Evolutionary conservation across 2,329 filamentous ascomycete species (phyloP), one percentile per base, ranked within the genome.

Genomic region (Aspergillus clavatus): DNA sequence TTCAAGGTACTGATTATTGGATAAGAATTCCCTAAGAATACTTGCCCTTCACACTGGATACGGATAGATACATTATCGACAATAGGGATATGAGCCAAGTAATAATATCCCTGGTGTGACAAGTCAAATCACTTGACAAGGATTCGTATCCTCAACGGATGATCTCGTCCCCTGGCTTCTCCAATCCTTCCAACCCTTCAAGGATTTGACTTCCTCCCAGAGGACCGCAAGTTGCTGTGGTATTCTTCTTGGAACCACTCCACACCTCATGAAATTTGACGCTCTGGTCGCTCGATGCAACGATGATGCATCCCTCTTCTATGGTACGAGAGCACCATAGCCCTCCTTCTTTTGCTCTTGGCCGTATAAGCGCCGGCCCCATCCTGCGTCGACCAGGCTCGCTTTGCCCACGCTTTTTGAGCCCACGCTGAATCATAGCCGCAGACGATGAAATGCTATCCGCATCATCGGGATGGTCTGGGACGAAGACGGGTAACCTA

Each of bases 241-340:
- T 78, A 7, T 72, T 70, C 58, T 79, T 83, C 55, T 72, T 75
- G 31, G 77, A 72, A 2, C 80, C 78, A n/a, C 79, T 77, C 93
- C 90, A 97, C 8, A 98, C 82, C 70, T 97, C 90, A 66, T 97
- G 89, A 59, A 97, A 97, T 62, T 93, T 93, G 66, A 97, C 86
- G 56, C 82, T 94, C 62, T 89, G 84, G 68, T 97, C 90, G 61
- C 89, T 95, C 35, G 88, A 86, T 12, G 90, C 91, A 42, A 98
- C 86, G 14, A 96, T 86, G 54, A 98, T 84, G 62, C 89, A 95
- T 0, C 87, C 88, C 57, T 91, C 87, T 53, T 81, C 77, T 4
- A 75, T 72, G 0, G 79, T 82, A 16, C 81, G 74, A 40, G 71
- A 73, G 51, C 75, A 75, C 67, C 74, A 77, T 38, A 72, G 69